These are phyloP conservation scores for Aspergillus wentii DNA, from an alignment of 495 filamentous ascomycete genomes.

Conservation along the genomic window DNA sequence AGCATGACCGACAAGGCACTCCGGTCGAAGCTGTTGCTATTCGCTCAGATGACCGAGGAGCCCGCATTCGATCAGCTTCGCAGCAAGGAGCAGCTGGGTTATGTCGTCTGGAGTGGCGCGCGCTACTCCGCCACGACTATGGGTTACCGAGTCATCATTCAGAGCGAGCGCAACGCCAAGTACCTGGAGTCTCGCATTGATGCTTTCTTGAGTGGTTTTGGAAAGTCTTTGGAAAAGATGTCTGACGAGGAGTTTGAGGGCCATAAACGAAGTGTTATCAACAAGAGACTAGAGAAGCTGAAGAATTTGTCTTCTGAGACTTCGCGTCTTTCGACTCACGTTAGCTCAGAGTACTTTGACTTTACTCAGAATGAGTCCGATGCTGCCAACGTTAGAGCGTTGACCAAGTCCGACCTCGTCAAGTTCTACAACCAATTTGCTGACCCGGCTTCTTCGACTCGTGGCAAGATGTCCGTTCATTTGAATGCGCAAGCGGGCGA, in stretches of 20 bases:
- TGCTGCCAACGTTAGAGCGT: constrained; percentile 62
- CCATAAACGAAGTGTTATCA: constrained; percentile 86
- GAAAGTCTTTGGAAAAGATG: constrained; percentile 66
- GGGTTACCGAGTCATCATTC: constrained; percentile 86
- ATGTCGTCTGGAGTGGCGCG: constrained; percentile 84
- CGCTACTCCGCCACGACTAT: constrained; percentile 66
- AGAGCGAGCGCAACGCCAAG: constrained; percentile 78
- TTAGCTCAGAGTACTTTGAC: constrained; percentile 81
- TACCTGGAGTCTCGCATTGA: constrained; percentile 89
- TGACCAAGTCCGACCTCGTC: constrained; percentile 75
- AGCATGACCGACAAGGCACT: constrained; percentile 60
- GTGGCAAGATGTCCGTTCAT: constrained; percentile 80
- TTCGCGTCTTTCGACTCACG: constrained; percentile 74
- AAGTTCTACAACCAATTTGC: constrained; percentile 78
- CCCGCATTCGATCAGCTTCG: constrained; percentile 89
- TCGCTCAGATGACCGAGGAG: constrained; percentile 91
- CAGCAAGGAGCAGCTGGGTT: constrained; percentile 96
- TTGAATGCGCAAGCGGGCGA: constrained; percentile 65
- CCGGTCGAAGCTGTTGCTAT: constrained; percentile 71
- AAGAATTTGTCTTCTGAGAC: constrained; percentile 90
- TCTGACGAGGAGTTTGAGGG: constrained; percentile 79
- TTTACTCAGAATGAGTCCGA: constrained; percentile 80
- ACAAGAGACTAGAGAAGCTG: constrained; percentile 82
- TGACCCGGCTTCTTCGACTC: constrained; percentile 61
- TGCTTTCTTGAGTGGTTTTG: constrained; percentile 66